A percentile compares a stretch with the other conserved stretches of the same genome.
phyloP scores from a whole-genome alignment of 805 yeast genomes.

The Sungouiozyma ichnusensis region DNA sequence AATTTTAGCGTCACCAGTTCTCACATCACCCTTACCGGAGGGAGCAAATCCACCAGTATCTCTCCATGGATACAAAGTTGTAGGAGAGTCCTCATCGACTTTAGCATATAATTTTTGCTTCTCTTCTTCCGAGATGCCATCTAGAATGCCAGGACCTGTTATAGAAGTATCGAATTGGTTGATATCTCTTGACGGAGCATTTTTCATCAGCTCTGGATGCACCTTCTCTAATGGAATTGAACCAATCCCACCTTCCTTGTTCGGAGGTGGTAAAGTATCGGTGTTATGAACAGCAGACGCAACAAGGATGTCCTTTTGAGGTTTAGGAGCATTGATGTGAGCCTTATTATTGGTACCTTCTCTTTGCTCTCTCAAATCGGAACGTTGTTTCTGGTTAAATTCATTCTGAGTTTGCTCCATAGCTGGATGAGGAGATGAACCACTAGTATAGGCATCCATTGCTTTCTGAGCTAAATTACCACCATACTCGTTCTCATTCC shows the following conservation, averaged over 20 bases:
- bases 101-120: conserved; percentile 8
- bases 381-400: neutral
- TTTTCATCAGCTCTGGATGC: conserved; percentile 15
- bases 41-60: conserved; percentile 24
- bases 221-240: conserved; percentile 24
- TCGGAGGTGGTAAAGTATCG: conserved; percentile 18
- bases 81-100: conserved; percentile 9
- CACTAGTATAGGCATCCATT: conserved; percentile 3
- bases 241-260: conserved; percentile 19
- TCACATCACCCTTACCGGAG: conserved; percentile 5
- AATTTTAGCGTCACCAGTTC: conserved; percentile 20
- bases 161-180: conserved; percentile 26
- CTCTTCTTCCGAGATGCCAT: conserved; percentile 7
- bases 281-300: conserved; percentile 17
- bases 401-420: neutral
- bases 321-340: neutral
- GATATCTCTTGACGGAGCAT: conserved; percentile 18
- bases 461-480: conserved; percentile 1
- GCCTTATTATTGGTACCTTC: neutral
- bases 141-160: conserved; percentile 15
- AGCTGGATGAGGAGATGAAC: conserved; percentile 2
- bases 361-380: neutral
- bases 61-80: conserved; percentile 30
- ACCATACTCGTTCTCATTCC: neutral
- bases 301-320: conserved; percentile 8